Evolutionary conservation across 2,329 filamentous ascomycete genomes (phyloP), one percentile per base, ranked within the genome.

Genomic region (Verticillium tricorpus): DNA sequence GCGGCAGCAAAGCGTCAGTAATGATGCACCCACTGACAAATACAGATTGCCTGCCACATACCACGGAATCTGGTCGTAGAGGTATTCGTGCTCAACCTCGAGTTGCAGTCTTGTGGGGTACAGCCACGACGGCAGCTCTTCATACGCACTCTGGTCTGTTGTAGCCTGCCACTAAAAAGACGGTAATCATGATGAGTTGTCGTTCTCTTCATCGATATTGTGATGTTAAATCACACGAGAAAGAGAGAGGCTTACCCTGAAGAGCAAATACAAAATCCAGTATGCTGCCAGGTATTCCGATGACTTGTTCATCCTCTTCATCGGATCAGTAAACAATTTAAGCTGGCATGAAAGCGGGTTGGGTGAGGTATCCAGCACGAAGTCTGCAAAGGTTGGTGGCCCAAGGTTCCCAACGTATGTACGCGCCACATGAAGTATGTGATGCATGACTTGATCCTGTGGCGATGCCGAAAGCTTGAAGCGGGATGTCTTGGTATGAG

Each of bases 261-360:
- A 57, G 4, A 57, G 32, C 8, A 57, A 32, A 37, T 39, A 57
- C 14, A 57, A n/a, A 35, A 57, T 37, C 56, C 56, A 57, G 32
- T 57, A 57, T 12, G 31, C 31, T 17, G 56, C 56, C 4, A 57
- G 32, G 22, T 39, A 57, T n/a, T 57, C 56, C 2, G 32, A 8
- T 7, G 56, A 14, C 32, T 35, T 57, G 31, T 37, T 37, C 7
- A 19, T 19, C 17, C 19, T 31, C 7, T 19, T 32, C 56, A 57
- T 57, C 1, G 56, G 56, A 11, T 57, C 56, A 8, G 31, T n/a
- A 32, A 57, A 57, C 15, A 32, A 11, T 12, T 57, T 57, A 32
- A 57, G 34, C 56, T 57, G 17, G 56, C 56, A n/a, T 11, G 56
- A 57, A 32, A 57, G 32, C 17, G 56, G 56, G 56, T 57, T 57